Conservation (phyloP, 768 basidiomycete species). For the Boletus rubropictus region DNA sequence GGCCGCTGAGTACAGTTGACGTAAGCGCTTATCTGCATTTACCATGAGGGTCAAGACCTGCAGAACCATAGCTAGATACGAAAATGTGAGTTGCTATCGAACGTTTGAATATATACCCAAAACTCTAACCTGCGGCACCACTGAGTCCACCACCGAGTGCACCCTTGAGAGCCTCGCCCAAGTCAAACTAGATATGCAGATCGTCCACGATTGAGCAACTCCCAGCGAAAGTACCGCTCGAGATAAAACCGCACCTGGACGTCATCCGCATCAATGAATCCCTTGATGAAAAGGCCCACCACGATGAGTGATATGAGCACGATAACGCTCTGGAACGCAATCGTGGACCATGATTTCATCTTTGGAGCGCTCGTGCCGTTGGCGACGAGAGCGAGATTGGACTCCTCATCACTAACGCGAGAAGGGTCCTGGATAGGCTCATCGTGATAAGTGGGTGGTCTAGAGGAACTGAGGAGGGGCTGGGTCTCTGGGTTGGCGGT, state of each 20-base stretch:
- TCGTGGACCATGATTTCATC: slow-evolving; percentile 8
- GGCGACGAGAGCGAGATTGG: neutral
- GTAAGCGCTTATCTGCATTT: neutral
- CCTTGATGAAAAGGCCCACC: slow-evolving; percentile 57
- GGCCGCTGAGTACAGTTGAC: neutral
- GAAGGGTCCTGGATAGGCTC: neutral
- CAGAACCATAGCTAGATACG: slow-evolving; percentile 74
- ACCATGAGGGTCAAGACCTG: slow-evolving; percentile 88
- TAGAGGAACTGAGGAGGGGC: slow-evolving; percentile 20
- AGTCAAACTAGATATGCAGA: slow-evolving; percentile 59
- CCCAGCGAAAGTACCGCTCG: slow-evolving; percentile 34
- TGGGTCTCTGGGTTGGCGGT: slow-evolving; percentile 14
- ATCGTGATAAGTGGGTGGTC: slow-evolving; percentile 14
- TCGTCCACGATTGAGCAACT: slow-evolving; percentile 36
- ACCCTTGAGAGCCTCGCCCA: slow-evolving; percentile 64
- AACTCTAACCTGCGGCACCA: slow-evolving; percentile 66
- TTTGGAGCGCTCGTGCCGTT: slow-evolving; percentile 4
- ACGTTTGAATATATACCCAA: neutral
- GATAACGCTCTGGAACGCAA: slow-evolving; percentile 31
- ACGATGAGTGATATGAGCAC: slow-evolving; percentile 33
- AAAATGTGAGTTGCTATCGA: slow-evolving; percentile 2
- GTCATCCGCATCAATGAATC: slow-evolving; percentile 63
- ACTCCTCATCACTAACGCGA: slow-evolving; percentile 18
- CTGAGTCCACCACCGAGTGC: slow-evolving; percentile 89
- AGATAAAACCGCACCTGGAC: slow-evolving; percentile 45